Evolutionary conservation across 352 stramenopile genomes (phyloP), one percentile per base, ranked within the genome.

Genomic region (Phytophthora aleatoria): DNA sequence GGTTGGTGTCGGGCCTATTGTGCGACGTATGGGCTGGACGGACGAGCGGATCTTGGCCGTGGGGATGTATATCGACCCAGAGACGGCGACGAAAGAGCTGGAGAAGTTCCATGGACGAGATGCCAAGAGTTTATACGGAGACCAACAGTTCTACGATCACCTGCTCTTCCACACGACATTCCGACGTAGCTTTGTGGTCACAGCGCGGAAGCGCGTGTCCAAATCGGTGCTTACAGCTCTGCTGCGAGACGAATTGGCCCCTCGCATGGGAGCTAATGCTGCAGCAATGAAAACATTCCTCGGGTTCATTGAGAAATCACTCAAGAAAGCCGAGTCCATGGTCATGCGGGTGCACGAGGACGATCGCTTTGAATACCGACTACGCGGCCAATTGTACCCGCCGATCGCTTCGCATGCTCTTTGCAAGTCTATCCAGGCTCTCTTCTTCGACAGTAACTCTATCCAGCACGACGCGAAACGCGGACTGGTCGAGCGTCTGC

Each of bases 381-480:
- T 91, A 2, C 83, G 85, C 13, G 81, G 83, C 0, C 74, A 89
- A 44, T 64, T 85, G 45, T 92, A 92, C 54, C 85, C 83, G 15
- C 85, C 83, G 7, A 89, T 94, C 33, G 76, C 78, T 13, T 92
- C 85, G 24, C 73, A 77, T 38, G 67, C 77, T 31, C 67, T 94
- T 30, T 91, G 83, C 38, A 83, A 89, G 31, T 83, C 75, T 35
- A 76, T 94, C 16, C 83, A 90, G 54, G 74, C 79, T 2, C 54
- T 94, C 16, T 92, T 94, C 51, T 91, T 94, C 44, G 85, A 94
- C 53, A 81, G 67, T 35, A 92, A 91, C 52, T 90, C 85, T 8
- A 92, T 94, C 53, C 85, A 94, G 31, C 77, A 90, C 41, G 80
- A 92, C 49, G 85, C 85, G 0, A 94, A 94, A 64, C 80, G 82